Evolutionary conservation across 2,329 filamentous ascomycete species (phyloP), one percentile per base, ranked within the genome.

Genomic region (Bipolaris zeicola): DNA sequence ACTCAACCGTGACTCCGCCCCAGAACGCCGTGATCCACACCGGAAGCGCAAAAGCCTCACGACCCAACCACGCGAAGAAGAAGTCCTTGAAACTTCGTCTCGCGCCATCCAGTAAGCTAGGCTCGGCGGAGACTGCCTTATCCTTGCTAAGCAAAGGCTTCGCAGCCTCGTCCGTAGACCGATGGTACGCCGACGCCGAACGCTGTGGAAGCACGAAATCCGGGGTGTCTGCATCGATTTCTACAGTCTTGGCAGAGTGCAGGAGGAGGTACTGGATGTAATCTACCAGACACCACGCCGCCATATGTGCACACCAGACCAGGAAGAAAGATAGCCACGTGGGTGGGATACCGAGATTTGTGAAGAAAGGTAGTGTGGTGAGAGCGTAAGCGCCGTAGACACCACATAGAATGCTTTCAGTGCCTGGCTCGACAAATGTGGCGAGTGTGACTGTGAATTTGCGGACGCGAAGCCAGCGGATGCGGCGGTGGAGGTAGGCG

Each of bases 401-500:
- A 20, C 89, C 92, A 77, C 92, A 97, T 0, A 98, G 72, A 33
- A 99, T 84, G 26, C 89, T 89, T 75, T 99, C 95, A 0, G 96
- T 92, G 2, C 92, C 93, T 0, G 94, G 95, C 72, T 99, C 95
- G 2, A 97, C 91, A 1, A 97, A 80, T 0, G 96, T 98, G 0
- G 95, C 96, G 0, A 89, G 81, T 1, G 91, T 83, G 13, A 99
- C 95, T 0, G 94, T 97, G 80, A 92, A 98, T 75, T 99, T 99
- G 43, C 95, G 84, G 1, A 96, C 96, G 5, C 95, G 86, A 22
- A 98, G 81, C 95, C 95, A 99, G 49, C 95, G 85, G 3, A 93
- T 88, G 22, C 95, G 85, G 11, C 95, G 87, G 5, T 88, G 89
- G 43, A 91, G 83, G 71, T 96, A 98, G 26, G 90, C 88, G 3